A percentile compares a stretch with the other conserved stretches of the same genome.
Evolutionary conservation across 192 early-diverging fungal species (phyloP).

Genomic region (Podila clonocystis): DNA sequence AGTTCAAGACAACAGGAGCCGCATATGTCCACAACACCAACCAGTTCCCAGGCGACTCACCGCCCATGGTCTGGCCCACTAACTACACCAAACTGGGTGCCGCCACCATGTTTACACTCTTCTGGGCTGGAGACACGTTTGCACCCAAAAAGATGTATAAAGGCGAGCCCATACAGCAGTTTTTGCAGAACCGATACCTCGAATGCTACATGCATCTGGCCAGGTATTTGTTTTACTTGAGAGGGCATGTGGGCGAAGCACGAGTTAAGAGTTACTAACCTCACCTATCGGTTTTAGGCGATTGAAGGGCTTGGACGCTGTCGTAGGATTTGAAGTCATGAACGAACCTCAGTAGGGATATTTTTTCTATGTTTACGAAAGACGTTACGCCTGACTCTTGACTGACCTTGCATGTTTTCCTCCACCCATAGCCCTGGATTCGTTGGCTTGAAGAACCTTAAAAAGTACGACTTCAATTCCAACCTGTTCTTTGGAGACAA

Average conservation of each 20-base stretch:
- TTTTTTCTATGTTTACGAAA: slow-evolving; percentile 3
- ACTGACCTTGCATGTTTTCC: background rate
- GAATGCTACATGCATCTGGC: slow-evolving; percentile 76
- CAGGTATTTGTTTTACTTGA: slow-evolving; percentile 45
- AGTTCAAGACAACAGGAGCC: slow-evolving; percentile 81
- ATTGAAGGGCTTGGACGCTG: slow-evolving; percentile 65
- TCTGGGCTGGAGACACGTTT: slow-evolving; percentile 81
- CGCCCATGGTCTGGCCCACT: slow-evolving; percentile 84
- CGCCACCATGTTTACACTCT: slow-evolving; percentile 87
- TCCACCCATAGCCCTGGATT: slow-evolving; percentile 65
- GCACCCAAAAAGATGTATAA: slow-evolving; percentile 71
- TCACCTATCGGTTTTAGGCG: slow-evolving; percentile 52
- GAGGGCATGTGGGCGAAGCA: background rate
- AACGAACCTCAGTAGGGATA: slow-evolving; percentile 70
- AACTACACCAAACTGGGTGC: slow-evolving; percentile 88
- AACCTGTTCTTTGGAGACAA: slow-evolving; percentile 76
- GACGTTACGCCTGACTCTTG: background rate
- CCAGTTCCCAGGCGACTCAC: slow-evolving; percentile 52
- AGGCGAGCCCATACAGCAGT: slow-evolving; percentile 71
- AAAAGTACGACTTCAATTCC: slow-evolving; percentile 68
- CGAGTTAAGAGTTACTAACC: background rate
- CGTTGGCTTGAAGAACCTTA: slow-evolving; percentile 69
- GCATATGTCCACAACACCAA: slow-evolving; percentile 81
- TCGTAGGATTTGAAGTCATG: slow-evolving; percentile 85
- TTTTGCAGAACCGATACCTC: slow-evolving; percentile 73